Percentiles rank a stretch among this genome's conserved stretches.
phyloP scores from a whole-genome alignment of 2,329 filamentous ascomycete species.

The Fusarium napiforme region DNA sequence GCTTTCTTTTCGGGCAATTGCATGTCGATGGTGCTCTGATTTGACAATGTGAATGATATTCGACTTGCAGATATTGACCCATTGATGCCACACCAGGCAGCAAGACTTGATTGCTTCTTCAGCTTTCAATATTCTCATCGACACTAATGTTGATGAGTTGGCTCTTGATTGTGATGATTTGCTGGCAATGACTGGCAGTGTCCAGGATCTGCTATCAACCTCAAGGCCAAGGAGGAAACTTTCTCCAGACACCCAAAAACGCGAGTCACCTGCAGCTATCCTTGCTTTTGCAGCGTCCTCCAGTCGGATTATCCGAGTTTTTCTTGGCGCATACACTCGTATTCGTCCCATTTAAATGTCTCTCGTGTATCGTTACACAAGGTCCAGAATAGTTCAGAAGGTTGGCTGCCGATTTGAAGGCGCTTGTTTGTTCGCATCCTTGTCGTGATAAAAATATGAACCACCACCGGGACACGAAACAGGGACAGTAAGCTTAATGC shows the following conservation, averaged over 20 bases:
- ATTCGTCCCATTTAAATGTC: constrained; percentile 21
- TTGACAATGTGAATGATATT: not conserved
- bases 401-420: constrained; percentile 8
- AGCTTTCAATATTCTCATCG: not conserved
- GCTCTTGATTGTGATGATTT: not conserved
- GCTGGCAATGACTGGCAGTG: too few relatives aligned
- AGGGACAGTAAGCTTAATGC: constrained; percentile 9
- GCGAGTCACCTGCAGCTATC: constrained; percentile 4
- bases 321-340: constrained; percentile 30
- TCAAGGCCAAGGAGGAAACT: not conserved
- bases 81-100: not conserved
- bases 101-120: not conserved
- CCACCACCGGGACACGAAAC: not conserved
- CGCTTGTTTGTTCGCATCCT: not conserved
- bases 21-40: not conserved
- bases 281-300: not conserved
- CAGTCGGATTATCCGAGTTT: constrained; percentile 17
- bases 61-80: not conserved
- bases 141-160: not conserved
- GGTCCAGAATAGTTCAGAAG: not conserved
- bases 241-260: not conserved
- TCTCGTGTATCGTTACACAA: constrained; percentile 19
- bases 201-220: not conserved
- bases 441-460: not conserved
- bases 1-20: not conserved